phyloP scores from a whole-genome alignment of 129 eudicot species.

The Centrapalus pauciflorus region DNA sequence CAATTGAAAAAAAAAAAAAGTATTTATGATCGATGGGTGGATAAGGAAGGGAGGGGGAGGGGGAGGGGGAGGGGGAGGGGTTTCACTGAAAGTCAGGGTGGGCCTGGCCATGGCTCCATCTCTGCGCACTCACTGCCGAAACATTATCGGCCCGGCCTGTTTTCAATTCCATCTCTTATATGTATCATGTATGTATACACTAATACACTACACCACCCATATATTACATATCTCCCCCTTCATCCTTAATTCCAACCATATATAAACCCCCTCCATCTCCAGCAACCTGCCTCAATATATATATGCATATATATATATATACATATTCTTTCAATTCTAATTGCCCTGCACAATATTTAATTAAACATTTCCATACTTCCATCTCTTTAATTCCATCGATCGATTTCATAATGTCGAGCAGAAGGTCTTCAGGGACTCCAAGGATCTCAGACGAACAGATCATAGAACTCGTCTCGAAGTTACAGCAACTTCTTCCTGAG shows the following conservation, averaged over 20 bases:
- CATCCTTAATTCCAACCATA: constrained; percentile 24
- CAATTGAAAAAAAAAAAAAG: too few relatives aligned
- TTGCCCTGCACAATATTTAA: neutral
- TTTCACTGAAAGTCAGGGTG: constrained; percentile 28
- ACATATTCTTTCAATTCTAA: neutral
- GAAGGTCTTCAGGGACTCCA: constrained; percentile 51
- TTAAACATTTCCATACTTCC: neutral
- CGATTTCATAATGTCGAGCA: constrained; percentile 57
- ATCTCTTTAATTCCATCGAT: neutral
- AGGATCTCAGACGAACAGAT: constrained; percentile 81
- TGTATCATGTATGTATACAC: too few relatives aligned
- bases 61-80: too few relatives aligned
- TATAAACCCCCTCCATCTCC: constrained; percentile 25
- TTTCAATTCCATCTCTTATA: constrained; percentile 15
- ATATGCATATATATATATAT: neutral
- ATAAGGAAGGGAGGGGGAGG: too few relatives aligned
- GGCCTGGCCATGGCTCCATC: constrained; percentile 25
- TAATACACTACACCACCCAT: neutral
- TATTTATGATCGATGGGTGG: too few relatives aligned
- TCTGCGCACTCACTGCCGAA: constrained; percentile 15
- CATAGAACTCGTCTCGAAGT: constrained; percentile 71
- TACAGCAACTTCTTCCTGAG: constrained; percentile 87
- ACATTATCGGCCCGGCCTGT: constrained; percentile 15
- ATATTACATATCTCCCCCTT: constrained; percentile 10
- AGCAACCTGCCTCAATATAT: constrained; percentile 5